Evolutionary conservation across 495 filamentous ascomycete species (phyloP), one percentile per base, ranked within the genome.

Genomic region (Lentithecium fluviatile): DNA sequence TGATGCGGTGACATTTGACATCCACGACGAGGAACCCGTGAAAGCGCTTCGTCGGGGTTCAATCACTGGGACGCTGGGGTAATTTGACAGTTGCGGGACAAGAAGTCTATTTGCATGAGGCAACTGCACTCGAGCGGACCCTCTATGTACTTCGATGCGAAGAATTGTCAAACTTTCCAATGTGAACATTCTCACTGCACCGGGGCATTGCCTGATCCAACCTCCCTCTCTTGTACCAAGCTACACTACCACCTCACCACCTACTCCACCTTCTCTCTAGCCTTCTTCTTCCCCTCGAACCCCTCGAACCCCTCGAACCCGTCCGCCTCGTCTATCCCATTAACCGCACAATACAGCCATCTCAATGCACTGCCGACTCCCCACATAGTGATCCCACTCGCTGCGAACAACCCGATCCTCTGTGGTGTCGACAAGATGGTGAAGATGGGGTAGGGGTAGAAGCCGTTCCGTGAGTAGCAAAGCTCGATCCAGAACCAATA

Each of bases 401-500:
- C 69, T 12, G 77, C 78, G 65, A 95, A 96, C 11, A 96, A 77
- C 15, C 80, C 73, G 29, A 85, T 70, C 23, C 91, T 82, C 60
- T 87, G 81, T 57, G 76, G 69, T 0, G 82, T 84, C 45, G 72
- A 76, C 25, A 94, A 71, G 20, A 83, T 70, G 2, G 78, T 83
- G 60, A 96, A 88, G 15, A 95, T 80, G 2, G 91, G 91, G 76
- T 96, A 96, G 2, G 91, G 91, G 64, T 95, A 96, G 83, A 83
- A 91, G 69, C 89, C 88, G 65, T 95, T 95, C 52, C 81, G 74
- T 17, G 74, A 64, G 66, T 85, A 90, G 75, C 90, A 95, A 23
- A 80, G 79, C 70, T 96, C 90, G 6, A 95, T 82, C 91, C 91
- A 95, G 56, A 86, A 81, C 89, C 89, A 96, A 73, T 96, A 96